These are phyloP conservation scores for Vachellia collinsii DNA, from an alignment of 306 rosid species.

Conservation along the genomic window DNA sequence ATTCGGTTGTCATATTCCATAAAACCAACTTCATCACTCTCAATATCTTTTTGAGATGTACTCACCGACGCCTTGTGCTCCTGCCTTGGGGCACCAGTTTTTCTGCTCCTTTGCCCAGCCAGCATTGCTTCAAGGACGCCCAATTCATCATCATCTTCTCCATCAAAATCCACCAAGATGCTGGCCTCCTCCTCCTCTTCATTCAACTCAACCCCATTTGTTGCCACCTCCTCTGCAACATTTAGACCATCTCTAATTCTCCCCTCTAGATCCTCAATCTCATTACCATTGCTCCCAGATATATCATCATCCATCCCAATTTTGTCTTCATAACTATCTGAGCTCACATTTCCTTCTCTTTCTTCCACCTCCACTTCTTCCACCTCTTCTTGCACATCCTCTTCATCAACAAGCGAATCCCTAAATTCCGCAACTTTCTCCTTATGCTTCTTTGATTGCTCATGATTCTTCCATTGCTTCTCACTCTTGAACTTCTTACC, in stretches of 20 bases:
- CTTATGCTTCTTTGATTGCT: slow-evolving; percentile 92
- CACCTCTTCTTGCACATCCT: slow-evolving; percentile 36
- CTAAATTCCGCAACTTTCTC: slow-evolving; percentile 82
- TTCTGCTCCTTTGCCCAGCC: slow-evolving; percentile 58
- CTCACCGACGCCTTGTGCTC: slow-evolving; percentile 40
- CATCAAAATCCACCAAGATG: slow-evolving; percentile 29
- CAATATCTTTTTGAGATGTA: slow-evolving; percentile 45
- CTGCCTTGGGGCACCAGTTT: slow-evolving; percentile 37
- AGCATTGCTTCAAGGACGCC: slow-evolving; percentile 72
- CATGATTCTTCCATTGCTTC: slow-evolving; percentile 99
- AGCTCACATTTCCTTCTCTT: slow-evolving; percentile 26
- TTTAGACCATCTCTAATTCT: slow-evolving; percentile 37
- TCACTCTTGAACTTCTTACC: slow-evolving; percentile 99
- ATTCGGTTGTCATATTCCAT: slow-evolving; percentile 60
- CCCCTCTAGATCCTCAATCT: slow-evolving; percentile 44
- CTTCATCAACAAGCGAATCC: slow-evolving; percentile 60
- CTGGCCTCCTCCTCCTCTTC: slow-evolving; percentile 36
- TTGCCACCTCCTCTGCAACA: slow-evolving; percentile 40
- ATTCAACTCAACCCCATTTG: slow-evolving; percentile 38
- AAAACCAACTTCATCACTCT: slow-evolving; percentile 41
- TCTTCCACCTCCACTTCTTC: slow-evolving; percentile 43
- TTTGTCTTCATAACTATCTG: slow-evolving; percentile 43
- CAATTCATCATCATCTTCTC: slow-evolving; percentile 53
- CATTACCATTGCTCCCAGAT: slow-evolving; percentile 32
- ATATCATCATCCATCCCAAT: slow-evolving; percentile 31